Evolutionary conservation across 106 monocot species (phyloP).

Genomic region (Triglochin maritima): DNA sequence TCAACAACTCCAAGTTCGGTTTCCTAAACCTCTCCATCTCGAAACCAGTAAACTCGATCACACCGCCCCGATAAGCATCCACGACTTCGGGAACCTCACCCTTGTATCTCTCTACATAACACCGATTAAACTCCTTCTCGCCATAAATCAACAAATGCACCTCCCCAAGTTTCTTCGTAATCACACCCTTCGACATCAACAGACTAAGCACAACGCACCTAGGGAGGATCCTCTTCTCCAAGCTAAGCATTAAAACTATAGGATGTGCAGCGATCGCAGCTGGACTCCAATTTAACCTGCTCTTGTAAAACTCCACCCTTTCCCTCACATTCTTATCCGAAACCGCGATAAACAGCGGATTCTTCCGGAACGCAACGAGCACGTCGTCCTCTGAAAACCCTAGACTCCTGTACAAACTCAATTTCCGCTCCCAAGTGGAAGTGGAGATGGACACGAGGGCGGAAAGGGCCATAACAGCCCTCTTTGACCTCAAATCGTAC

Average conservation of each 20-base stretch:
- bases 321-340: background rate
- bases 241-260: conserved; percentile 3
- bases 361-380: background rate
- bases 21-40: background rate
- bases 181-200: conserved; percentile 1
- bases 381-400: background rate
- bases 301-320: background rate
- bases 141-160: background rate
- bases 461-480: background rate
- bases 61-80: conserved; percentile 6
- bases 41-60: background rate
- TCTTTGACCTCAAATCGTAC: background rate
- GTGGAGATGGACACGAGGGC: background rate
- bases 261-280: background rate
- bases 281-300: background rate
- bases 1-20: conserved; percentile 1
- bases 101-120: conserved; percentile 2
- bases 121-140: conserved; percentile 1
- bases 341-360: background rate
- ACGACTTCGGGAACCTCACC: conserved; percentile 5
- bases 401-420: background rate
- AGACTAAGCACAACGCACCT: conserved; percentile 7
- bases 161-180: conserved; percentile 1
- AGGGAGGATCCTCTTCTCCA: conserved; percentile 7
- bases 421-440: background rate